Evolutionary conservation across 148 eudicot genomes (phyloP), one percentile per base, ranked within the genome.

Genomic region (Amaranthus palmeri): DNA sequence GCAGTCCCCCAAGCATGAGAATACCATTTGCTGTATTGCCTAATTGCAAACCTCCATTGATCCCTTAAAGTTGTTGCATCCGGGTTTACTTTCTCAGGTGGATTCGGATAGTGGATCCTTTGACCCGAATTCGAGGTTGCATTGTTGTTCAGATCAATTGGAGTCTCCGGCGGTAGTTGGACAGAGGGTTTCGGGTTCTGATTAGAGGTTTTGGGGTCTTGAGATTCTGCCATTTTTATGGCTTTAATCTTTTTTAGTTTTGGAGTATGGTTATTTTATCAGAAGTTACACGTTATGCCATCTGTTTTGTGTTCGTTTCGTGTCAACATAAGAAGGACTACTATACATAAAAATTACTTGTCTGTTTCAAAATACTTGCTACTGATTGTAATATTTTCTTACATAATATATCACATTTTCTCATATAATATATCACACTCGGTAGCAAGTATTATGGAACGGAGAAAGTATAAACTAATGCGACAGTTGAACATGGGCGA

Each of bases 1-100:
- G 99, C 99, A 14, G 96, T 85, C 7, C 99, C 99, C 99, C 99
- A 95, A 13, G 99, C 99, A 41, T 90, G 93, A 10, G 97, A 88
- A 74, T 95, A 95, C 99, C 99, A 95, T 69, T 72, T 81, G 67
- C 95, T 87, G 85, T 90, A 93, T 80, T 90, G 96, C 76, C 81
- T 83, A 10, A 83, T 87, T 1, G 98, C 98, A 70, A 70, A 93
- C 80, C 77, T 83, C 98, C 98, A 93, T 71, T 93, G 97, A 41
- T 90, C 96, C 70, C 88, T 85, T 45, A 93, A 82, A 0, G 97
- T 83, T 49, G 84, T 81, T 36, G 86, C 43, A 65, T 85, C 86
- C 40, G 88, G 88, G 64, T 78, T 83, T 0, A 56, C 42, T 51
- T 81, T 0, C 11, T 91, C 97, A 0, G 90, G 87, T 17, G 93